Conservation (phyloP, 164 flowering plant species). For the Kingdonia uniflora region DNA sequence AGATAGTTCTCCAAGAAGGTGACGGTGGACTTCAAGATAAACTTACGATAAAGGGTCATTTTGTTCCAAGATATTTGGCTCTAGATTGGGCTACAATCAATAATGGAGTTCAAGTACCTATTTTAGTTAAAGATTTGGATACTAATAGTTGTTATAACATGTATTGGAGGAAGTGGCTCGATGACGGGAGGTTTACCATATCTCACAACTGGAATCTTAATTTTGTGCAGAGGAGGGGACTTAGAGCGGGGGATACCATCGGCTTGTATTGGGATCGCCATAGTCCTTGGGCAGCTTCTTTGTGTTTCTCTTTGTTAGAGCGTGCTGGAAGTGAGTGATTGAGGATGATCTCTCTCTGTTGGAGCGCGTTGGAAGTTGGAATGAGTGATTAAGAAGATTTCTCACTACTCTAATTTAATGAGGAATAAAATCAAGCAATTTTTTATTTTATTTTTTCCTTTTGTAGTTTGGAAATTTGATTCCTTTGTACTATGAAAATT, state of each 20-base stretch:
- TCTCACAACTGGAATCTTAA: slow-evolving; percentile 3
- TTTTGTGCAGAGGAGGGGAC: slow-evolving; percentile 9
- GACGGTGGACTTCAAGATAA: not conserved
- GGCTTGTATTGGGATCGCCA: slow-evolving; percentile 9
- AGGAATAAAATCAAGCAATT: too few species aligned
- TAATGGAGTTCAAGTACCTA: not conserved
- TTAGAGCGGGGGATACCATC: slow-evolving; percentile 9
- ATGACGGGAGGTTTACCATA: slow-evolving; percentile 6
- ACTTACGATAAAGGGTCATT: too few species aligned
- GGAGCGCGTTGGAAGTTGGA: too few species aligned
- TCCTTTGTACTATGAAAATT: too few species aligned
- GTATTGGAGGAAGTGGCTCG: slow-evolving; percentile 6
- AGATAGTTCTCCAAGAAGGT: not conserved
- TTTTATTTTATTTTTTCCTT: too few species aligned
- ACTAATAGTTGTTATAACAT: slow-evolving; percentile 1
- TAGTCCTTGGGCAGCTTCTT: not conserved
- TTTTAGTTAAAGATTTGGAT: slow-evolving; percentile 6
- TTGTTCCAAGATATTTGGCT: not conserved
- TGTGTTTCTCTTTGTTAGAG: slow-evolving; percentile 13
- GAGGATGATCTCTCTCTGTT: too few species aligned
- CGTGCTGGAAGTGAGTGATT: not conserved
- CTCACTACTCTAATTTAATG: too few species aligned
- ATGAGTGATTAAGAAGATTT: too few species aligned
- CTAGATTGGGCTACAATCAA: slow-evolving; percentile 1
- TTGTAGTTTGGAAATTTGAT: too few species aligned